Evolutionary conservation across 73 alveolate species (phyloP).

Genomic region (Paramecium octaurelia): DNA sequence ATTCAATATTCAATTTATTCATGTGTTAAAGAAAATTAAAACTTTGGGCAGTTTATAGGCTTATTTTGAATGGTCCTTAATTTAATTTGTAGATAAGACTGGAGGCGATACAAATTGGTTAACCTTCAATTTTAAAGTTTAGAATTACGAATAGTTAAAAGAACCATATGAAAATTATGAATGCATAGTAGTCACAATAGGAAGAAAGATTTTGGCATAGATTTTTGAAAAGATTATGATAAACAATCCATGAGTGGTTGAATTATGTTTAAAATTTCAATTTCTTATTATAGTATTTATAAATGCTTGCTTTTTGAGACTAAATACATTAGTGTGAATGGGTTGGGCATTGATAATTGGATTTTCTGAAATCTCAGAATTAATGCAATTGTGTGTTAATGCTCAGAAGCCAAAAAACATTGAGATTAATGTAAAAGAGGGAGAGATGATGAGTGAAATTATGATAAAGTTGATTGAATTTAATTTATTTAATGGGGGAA

Average conservation of each 20-base stretch:
- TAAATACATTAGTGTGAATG: too few relatives aligned
- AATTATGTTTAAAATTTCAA: background rate
- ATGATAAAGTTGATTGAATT: background rate
- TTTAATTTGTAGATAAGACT: conserved; percentile 6
- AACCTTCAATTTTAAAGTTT: conserved; percentile 2
- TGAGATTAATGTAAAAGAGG: background rate
- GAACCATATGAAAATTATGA: conserved; percentile 46
- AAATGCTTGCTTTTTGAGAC: too few relatives aligned
- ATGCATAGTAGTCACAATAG: background rate
- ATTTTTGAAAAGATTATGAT: conserved; percentile 34
- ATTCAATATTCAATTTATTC: background rate
- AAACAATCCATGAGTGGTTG: background rate
- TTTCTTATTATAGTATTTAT: too few relatives aligned
- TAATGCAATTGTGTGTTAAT: background rate
- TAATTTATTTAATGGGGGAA: conserved; percentile 39
- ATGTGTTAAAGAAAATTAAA: conserved; percentile 8
- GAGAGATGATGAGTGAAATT: background rate
- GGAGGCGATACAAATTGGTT: conserved; percentile 39
- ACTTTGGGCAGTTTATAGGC: background rate
- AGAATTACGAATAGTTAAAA: background rate
- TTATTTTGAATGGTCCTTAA: background rate
- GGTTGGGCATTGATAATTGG: too few relatives aligned
- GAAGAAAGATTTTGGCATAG: background rate
- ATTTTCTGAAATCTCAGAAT: background rate
- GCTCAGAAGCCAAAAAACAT: background rate